Evolutionary conservation across 768 basidiomycete genomes (phyloP), one percentile per base, ranked within the genome.

Genomic region (Kwoniella heveanensis): DNA sequence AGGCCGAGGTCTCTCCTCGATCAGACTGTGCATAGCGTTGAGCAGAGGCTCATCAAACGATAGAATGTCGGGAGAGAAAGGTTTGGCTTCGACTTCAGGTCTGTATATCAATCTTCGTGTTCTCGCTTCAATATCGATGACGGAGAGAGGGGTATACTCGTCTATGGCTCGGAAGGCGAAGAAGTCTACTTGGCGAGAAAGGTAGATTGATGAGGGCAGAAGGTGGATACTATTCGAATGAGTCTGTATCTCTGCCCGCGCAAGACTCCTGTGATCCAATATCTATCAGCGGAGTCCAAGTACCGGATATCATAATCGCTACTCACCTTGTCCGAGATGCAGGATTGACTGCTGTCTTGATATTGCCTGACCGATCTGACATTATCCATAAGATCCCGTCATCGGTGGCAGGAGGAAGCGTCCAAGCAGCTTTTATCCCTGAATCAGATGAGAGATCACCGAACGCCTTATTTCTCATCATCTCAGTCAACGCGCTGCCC

Each of bases 111-210:
- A 1, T 85, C 86, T 1, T 82, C 78, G 32, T 88, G 82, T 60
- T 87, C 86, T 50, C 89, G 83, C 57, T 86, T 85, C 65, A 85
- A 85, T 2, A 84, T 83, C 32, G 86, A 86, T 37, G 88, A 76
- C 69, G 8, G 72, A 85, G n/a, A 90, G 85, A 0, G 90, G 88
- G 60, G 91, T 87, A 60, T 64, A 73, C n/a, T 76, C 74, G 73
- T 91, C 90, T 69, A 92, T 88, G 66, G 88, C 86, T 13, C 86
- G 86, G 0, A 92, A 83, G 1, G 86, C 84, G 69, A 86, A 84
- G 82, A 95, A 95, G 12, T 87, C 83, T 76, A 95, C 91, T 64
- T 94, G 91, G 68, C 91, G 90, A 0, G 87, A 86, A 19, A 91
- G 86, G 78, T 95, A 95, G 29, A 96, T 83, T 0, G 90, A 83